phyloP scores from a whole-genome alignment of 208 protist species.

The Herpetomonas samuelpessoai region DNA sequence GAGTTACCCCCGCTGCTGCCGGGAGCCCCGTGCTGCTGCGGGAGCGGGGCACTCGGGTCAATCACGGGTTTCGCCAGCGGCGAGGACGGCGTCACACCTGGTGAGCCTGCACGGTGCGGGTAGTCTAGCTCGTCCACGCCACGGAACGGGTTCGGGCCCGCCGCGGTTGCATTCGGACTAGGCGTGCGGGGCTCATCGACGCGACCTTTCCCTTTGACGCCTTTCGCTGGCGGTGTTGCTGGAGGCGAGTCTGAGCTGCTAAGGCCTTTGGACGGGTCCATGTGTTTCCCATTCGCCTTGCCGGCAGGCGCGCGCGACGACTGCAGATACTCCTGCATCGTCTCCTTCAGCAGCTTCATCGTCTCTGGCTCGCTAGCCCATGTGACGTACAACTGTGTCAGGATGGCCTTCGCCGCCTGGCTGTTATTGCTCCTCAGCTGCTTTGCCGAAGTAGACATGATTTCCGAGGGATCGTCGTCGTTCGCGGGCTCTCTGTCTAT shows the following conservation, averaged over 20 bases:
- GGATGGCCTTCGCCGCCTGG: constrained; percentile 59
- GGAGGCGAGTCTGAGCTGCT: background rate
- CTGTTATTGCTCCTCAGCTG: constrained; percentile 25
- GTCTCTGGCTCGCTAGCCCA: constrained; percentile 61
- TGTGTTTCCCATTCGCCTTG: constrained; percentile 10
- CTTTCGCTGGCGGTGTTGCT: background rate
- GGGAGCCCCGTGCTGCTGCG: constrained; percentile 20
- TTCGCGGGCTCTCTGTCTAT: too few species aligned
- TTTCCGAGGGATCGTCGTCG: too few species aligned
- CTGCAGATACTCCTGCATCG: constrained; percentile 41
- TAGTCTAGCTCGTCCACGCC: constrained; percentile 79
- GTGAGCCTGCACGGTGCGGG: constrained; percentile 48
- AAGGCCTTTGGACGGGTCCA: constrained; percentile 12
- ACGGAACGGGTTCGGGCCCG: constrained; percentile 32
- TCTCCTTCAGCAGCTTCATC: constrained; percentile 42
- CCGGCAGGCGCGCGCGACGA: constrained; percentile 3
- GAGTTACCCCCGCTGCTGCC: background rate
- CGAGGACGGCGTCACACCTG: constrained; percentile 24
- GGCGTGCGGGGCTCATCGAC: constrained; percentile 33
- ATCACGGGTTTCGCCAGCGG: constrained; percentile 48
- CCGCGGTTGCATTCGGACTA: constrained; percentile 36
- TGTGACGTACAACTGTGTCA: constrained; percentile 71
- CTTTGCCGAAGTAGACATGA: constrained; percentile 10
- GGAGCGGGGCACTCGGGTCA: constrained; percentile 69
- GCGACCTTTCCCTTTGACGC: background rate